Evolutionary conservation across 192 early-diverging fungal genomes (phyloP).

Genomic region (Glomus cerebriforme): DNA sequence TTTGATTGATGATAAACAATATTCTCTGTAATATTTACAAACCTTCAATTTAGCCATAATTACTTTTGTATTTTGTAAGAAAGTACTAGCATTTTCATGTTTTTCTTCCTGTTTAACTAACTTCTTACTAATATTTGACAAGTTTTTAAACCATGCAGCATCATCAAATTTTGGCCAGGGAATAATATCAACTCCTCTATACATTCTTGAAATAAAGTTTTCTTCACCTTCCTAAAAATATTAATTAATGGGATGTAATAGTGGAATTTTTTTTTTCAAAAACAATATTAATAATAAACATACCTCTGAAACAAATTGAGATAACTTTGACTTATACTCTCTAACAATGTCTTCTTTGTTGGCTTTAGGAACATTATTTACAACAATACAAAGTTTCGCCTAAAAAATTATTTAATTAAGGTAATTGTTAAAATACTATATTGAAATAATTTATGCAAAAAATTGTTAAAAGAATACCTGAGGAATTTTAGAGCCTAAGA

Average conservation of each 20-base stretch:
- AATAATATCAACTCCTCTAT: slow-evolving; percentile 11
- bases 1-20: not conserved
- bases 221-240: slow-evolving; percentile 23
- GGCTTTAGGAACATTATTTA: slow-evolving; percentile 16
- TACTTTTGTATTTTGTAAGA: slow-evolving; percentile 18
- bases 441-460: no score
- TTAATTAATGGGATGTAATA: no score
- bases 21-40: not conserved
- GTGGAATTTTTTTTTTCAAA: no score
- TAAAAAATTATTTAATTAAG: not conserved
- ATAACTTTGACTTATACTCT: slow-evolving; percentile 11
- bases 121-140: slow-evolving; percentile 1
- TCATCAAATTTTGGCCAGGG: slow-evolving; percentile 27
- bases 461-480: slow-evolving; percentile 1
- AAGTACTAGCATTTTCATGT: slow-evolving; percentile 23
- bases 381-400: slow-evolving; percentile 23
- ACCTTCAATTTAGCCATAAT: slow-evolving; percentile 21
- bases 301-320: slow-evolving; percentile 6
- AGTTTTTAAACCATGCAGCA: slow-evolving; percentile 5
- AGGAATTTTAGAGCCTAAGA: slow-evolving; percentile 16
- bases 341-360: slow-evolving; percentile 16
- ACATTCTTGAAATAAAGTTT: slow-evolving; percentile 26
- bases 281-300: not conserved
- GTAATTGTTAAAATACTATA: no score
- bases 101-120: slow-evolving; percentile 2